Percentiles rank a stretch among this genome's conserved stretches.
These are phyloP conservation scores for Starmerella ratchasimensis DNA, from an alignment of 805 yeast species.

Conservation along the genomic window DNA sequence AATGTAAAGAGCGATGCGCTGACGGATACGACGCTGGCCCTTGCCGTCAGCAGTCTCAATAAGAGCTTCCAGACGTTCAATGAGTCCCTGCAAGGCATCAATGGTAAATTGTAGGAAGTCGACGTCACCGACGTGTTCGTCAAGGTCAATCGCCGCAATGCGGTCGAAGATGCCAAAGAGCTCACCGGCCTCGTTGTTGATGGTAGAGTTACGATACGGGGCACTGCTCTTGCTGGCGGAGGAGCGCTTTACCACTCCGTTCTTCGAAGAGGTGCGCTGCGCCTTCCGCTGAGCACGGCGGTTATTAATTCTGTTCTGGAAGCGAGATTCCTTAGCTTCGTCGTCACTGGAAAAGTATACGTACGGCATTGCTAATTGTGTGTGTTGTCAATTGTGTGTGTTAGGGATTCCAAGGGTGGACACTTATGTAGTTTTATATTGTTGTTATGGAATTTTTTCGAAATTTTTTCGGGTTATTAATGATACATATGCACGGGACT, in stretches of 20 bases:
- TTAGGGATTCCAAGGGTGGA: conserved; percentile 1
- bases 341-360: conserved; percentile 23
- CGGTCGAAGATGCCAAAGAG: conserved; percentile 20
- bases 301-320: conserved; percentile 8
- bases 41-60: conserved; percentile 18
- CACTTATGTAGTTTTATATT: conserved; percentile 9
- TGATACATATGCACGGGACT: conserved; percentile 7
- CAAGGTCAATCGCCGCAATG: conserved; percentile 21
- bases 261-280: conserved; percentile 1
- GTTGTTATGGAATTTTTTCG: conserved; percentile 7
- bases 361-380: conserved; percentile 20
- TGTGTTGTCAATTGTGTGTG: background rate
- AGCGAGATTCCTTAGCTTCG: conserved; percentile 11
- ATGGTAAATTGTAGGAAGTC: conserved; percentile 18
- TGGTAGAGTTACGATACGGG: conserved; percentile 12
- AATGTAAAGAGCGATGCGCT: conserved; percentile 22
- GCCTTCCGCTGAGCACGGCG: conserved; percentile 8
- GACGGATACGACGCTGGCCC: conserved; percentile 20
- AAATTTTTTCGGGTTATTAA: conserved; percentile 17
- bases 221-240: conserved; percentile 3
- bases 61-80: conserved; percentile 19
- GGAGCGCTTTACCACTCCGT: conserved; percentile 11
- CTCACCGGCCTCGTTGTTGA: conserved; percentile 21
- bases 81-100: conserved; percentile 20
- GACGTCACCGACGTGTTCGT: conserved; percentile 19